Evolutionary conservation across 169 alveolate species (phyloP).

Genomic region (Eimeria acervulina): DNA sequence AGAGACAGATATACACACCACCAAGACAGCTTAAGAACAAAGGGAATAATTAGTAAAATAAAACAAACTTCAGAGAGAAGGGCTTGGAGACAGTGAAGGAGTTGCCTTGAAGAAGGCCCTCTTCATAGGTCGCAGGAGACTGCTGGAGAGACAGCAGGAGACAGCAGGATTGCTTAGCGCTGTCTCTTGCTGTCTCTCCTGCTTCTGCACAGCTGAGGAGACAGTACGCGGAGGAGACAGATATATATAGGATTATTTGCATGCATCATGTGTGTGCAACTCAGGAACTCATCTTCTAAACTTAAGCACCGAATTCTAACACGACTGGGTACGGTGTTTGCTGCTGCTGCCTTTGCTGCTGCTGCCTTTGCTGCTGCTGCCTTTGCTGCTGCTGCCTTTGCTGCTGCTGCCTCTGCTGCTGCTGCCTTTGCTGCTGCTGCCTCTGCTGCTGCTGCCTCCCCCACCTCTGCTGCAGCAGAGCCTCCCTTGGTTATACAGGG

Average conservation of each 20-base stretch:
- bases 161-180: neutral
- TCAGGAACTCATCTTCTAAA: conserved; percentile 79
- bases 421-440: conserved; percentile 2
- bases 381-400: neutral
- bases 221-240: neutral
- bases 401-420: neutral
- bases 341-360: neutral
- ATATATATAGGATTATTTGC: no score
- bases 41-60: neutral
- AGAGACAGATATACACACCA: neutral
- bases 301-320: conserved; percentile 74
- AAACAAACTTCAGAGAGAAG: neutral
- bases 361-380: neutral
- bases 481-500: neutral
- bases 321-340: conserved; percentile 58
- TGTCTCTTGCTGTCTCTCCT: no score
- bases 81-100: no score
- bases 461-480: no score
- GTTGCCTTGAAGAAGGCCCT: neutral
- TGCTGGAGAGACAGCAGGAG: neutral
- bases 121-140: no score
- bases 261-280: neutral
- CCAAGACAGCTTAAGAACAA: no score
- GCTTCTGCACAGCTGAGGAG: no score
- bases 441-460: no score